Conservation (phyloP, 768 basidiomycete genomes). For the Phaeolepiota aurea region DNA sequence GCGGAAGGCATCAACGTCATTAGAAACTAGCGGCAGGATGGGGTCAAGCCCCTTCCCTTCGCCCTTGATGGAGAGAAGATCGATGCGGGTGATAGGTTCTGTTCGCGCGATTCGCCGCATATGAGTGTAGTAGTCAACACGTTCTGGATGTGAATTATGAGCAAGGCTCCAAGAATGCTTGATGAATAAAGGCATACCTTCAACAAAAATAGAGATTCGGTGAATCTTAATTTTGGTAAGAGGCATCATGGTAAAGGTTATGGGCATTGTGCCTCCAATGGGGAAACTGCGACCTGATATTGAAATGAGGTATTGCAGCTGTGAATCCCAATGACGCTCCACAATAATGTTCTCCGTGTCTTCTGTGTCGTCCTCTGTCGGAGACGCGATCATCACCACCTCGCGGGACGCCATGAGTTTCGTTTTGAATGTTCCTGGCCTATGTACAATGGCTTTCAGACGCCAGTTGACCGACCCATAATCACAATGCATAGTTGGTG, state of each 20-base stretch:
- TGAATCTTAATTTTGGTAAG: constrained; percentile 78
- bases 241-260: constrained; percentile 78
- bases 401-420: constrained; percentile 66
- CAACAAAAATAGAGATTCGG: constrained; percentile 62
- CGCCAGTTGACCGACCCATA: constrained; percentile 75
- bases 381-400: constrained; percentile 66
- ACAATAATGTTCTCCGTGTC: constrained; percentile 75
- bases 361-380: constrained; percentile 81
- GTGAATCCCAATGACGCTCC: constrained; percentile 86
- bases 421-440: constrained; percentile 71
- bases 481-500: constrained; percentile 68
- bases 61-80: constrained; percentile 55
- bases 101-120: constrained; percentile 61
- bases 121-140: constrained; percentile 71
- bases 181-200: constrained; percentile 51
- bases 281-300: constrained; percentile 70
- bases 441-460: constrained; percentile 74
- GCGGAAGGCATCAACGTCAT: constrained; percentile 52
- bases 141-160: constrained; percentile 39
- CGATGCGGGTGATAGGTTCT: constrained; percentile 52
- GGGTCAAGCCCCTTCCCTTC: constrained; percentile 44
- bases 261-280: constrained; percentile 74
- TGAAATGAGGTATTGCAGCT: constrained; percentile 74
- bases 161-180: background rate
- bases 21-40: constrained; percentile 73